Evolutionary conservation across 768 basidiomycete genomes (phyloP), one percentile per base, ranked within the genome.

Genomic region (Strobilomyces echinocephalus): DNA sequence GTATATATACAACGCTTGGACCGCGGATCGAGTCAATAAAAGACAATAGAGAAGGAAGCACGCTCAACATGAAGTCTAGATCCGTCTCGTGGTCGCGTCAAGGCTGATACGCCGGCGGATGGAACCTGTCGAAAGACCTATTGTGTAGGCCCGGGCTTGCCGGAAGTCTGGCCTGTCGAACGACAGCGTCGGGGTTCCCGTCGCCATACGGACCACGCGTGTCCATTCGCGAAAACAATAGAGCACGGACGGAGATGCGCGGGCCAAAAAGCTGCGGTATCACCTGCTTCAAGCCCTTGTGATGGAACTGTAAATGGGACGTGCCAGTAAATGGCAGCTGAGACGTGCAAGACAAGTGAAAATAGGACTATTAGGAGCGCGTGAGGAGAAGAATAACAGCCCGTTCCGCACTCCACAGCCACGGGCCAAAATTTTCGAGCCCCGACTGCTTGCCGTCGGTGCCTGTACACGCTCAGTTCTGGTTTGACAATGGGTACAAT

Each of bases 171-270:
- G 33, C 44, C 26, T 35, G 38, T 31, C 28, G 16, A 48, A 50
- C 21, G 42, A 39, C 35, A 16, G 5, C 9, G 7, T 11, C 31
- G 28, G 36, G 7, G 40, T 60, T 24, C 45, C 31, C 51, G 56
- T 57, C 14, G 54, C 34, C 49, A 54, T 49, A 42, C 38, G 24
- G 35, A 34, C 5, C 40, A 39, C 18, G 49, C 34, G 36, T 43
- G 39, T 46, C 57, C 51, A 61, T 60, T 49, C 46, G 40, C 46
- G 41, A 57, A 41, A 55, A 64, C 62, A 66, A 67, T 60, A 66
- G 52, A 58, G 20, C 38, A 18, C 8, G 15, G 10, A 10, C 11
- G 49, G 5, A 7, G 31, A 31, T 9, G 14, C 4, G 42, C 11
- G 12, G 36, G 45, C 39, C 43, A 50, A 39, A 20, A 48, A 54